phyloP scores from a whole-genome alignment of 352 stramenopile genomes.

The Blastocystis sp. region DNA sequence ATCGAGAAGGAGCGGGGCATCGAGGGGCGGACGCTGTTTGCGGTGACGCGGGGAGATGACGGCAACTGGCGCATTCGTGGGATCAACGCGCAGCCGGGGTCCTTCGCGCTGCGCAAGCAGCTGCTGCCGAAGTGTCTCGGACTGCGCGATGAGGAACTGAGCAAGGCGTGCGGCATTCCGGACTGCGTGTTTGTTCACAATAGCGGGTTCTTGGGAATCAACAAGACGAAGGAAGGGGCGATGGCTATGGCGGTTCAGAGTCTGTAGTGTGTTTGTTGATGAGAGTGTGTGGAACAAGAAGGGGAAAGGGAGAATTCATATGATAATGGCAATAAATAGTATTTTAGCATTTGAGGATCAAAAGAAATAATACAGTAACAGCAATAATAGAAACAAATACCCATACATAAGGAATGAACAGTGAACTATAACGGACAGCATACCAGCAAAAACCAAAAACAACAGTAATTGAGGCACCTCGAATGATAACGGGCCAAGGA shows the following conservation, averaged over 20 bases:
- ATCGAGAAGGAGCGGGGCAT: constrained; percentile 23
- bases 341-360: no score
- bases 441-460: no score
- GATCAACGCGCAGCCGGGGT: constrained; percentile 11
- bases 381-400: no score
- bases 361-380: no score
- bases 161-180: constrained; percentile 15
- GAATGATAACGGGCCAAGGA: no score
- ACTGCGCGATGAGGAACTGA: constrained; percentile 38
- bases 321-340: no score
- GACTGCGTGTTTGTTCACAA: constrained; percentile 30
- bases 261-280: not conserved
- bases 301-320: no score
- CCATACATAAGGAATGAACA: no score
- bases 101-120: constrained; percentile 21
- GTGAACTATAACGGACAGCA: no score
- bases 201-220: constrained; percentile 25
- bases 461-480: no score
- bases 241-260: constrained; percentile 23
- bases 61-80: constrained; percentile 7
- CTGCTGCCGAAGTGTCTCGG: constrained; percentile 9
- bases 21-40: constrained; percentile 13
- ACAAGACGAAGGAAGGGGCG: constrained; percentile 15
- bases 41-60: not conserved
- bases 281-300: no score